phyloP scores from a whole-genome alignment of 768 basidiomycete species.

The Trametes cubensis region DNA sequence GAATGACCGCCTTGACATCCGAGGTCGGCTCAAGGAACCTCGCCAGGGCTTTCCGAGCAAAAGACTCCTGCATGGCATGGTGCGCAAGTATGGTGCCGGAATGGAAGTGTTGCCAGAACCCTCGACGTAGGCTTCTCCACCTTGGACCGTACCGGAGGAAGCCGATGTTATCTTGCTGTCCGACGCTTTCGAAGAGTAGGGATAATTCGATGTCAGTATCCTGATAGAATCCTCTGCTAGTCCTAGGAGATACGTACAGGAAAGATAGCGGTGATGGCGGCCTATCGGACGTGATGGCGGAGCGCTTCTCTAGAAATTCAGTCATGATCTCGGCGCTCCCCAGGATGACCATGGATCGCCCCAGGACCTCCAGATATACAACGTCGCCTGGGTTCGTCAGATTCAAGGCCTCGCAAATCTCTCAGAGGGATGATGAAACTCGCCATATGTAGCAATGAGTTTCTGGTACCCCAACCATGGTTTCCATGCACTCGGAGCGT shows the following conservation, averaged over 20 bases:
- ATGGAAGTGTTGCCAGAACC: slow-evolving; percentile 15
- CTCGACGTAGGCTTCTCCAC: slow-evolving; percentile 15
- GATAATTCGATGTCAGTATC: too few relatives aligned
- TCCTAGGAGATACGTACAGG: not conserved
- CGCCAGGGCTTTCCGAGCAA: slow-evolving; percentile 11
- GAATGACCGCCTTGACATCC: not conserved
- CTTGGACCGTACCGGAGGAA: slow-evolving; percentile 7
- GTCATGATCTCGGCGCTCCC: slow-evolving; percentile 27
- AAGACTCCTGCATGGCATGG: not conserved
- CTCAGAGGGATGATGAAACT: not conserved
- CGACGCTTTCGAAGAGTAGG: not conserved
- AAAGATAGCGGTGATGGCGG: not conserved
- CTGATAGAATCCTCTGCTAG: not conserved
- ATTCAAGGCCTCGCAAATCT: not conserved
- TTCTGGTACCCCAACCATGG: not conserved
- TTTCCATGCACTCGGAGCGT: not conserved
- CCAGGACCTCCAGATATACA: slow-evolving; percentile 4
- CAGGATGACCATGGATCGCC: slow-evolving; percentile 25
- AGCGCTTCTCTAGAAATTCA: slow-evolving; percentile 36
- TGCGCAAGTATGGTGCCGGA: not conserved
- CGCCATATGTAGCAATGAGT: not conserved
- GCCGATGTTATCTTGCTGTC: slow-evolving; percentile 7
- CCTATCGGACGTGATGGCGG: slow-evolving; percentile 34
- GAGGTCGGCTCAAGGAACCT: slow-evolving; percentile 7
- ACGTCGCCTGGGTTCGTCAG: slow-evolving; percentile 8